Conservation (phyloP, 768 basidiomycete species). For the Phaffia australis region DNA sequence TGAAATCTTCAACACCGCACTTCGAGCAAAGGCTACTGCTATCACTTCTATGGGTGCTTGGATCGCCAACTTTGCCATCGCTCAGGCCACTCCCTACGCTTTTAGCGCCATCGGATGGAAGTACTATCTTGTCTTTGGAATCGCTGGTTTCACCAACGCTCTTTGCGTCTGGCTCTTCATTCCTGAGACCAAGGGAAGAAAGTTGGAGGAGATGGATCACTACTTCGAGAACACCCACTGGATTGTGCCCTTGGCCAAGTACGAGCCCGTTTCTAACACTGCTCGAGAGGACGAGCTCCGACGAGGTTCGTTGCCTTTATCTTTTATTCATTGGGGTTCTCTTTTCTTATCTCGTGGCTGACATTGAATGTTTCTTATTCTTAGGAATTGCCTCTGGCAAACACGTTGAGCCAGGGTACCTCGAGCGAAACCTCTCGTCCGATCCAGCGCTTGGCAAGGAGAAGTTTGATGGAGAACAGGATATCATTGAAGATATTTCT, state of each 20-base stretch:
- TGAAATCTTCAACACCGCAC: slow-evolving; percentile 44
- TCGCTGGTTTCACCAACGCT: slow-evolving; percentile 44
- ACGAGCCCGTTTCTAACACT: slow-evolving; percentile 10
- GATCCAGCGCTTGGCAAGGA: too few relatives aligned
- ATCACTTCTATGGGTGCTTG: slow-evolving; percentile 44
- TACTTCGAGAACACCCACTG: slow-evolving; percentile 30
- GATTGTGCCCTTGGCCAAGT: slow-evolving; percentile 30
- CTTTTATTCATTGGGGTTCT: too few relatives aligned
- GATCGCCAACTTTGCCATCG: slow-evolving; percentile 40
- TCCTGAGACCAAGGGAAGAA: slow-evolving; percentile 2
- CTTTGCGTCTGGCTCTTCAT: slow-evolving; percentile 18
- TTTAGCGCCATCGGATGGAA: slow-evolving; percentile 42
- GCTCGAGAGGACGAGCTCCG: slow-evolving; percentile 28
- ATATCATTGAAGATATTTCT: too few relatives aligned
- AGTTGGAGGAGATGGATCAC: slow-evolving; percentile 28
- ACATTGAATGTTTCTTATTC: too few relatives aligned
- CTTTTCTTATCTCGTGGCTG: too few relatives aligned
- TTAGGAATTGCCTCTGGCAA: too few relatives aligned
- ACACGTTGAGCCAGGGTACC: too few relatives aligned
- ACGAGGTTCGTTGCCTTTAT: background rate
- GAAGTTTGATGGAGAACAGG: too few relatives aligned
- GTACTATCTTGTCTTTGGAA: slow-evolving; percentile 41
- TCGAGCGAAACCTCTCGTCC: too few relatives aligned
- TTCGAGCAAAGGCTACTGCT: slow-evolving; percentile 44
- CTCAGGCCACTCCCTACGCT: slow-evolving; percentile 43